Percentiles rank a stretch among this genome's conserved stretches.
Conservation (phyloP, 371 early-diverging fungal species). For the Chytridium lagenaria region DNA sequence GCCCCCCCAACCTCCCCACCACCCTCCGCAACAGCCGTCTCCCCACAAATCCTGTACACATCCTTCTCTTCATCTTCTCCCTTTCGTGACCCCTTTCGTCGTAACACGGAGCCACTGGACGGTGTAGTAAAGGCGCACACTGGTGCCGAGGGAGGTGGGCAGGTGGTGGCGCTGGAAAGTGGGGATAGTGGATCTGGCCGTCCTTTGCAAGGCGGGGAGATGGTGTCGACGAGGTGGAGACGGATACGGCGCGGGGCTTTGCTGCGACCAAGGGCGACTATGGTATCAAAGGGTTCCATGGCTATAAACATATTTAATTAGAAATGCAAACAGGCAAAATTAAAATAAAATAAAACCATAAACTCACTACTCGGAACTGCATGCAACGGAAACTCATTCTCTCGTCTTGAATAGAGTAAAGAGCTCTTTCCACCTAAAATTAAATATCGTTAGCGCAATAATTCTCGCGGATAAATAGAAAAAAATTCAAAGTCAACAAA, state of each 20-base stretch:
- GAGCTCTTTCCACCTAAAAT: neutral
- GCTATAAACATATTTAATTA: neutral
- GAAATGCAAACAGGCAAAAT: neutral
- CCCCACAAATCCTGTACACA: neutral
- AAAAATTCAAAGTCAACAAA: no score
- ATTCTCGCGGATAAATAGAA: no score
- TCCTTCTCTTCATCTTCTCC: conserved; percentile 1
- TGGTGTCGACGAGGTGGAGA: neutral
- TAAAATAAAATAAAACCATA: neutral
- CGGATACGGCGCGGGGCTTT: neutral
- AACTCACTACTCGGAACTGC: neutral
- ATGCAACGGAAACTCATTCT: neutral
- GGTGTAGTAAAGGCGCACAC: no score
- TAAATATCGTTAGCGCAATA: no score
- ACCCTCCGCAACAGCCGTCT: neutral
- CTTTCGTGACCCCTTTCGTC: neutral
- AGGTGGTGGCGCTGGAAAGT: neutral
- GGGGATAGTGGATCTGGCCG: neutral
- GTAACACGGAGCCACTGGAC: no score
- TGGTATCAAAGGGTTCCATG: neutral
- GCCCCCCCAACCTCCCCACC: neutral
- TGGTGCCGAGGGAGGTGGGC: no score
- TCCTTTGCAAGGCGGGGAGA: neutral
- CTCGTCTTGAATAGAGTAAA: neutral
- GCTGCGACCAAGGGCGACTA: neutral